Conservation (phyloP, 2,329 filamentous ascomycete genomes). For the Cercospora janseana region DNA sequence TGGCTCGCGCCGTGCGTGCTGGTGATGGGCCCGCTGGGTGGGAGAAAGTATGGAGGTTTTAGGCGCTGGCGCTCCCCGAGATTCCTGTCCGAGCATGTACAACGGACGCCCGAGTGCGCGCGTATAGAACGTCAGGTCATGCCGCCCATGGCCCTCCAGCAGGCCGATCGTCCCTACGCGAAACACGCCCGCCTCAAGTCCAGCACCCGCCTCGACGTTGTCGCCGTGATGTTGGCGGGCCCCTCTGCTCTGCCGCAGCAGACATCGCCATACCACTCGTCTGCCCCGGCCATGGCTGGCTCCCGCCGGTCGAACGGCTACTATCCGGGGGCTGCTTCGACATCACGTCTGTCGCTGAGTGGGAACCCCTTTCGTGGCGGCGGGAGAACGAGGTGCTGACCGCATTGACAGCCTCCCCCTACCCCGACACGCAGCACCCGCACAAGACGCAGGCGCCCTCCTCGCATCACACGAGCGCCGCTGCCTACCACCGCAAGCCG, state of each 20-base stretch:
- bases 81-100: no score
- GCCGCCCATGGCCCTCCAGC: neutral
- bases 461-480: neutral
- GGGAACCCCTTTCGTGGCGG: no score
- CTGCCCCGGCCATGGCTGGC: neutral
- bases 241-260: neutral
- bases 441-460: constrained; percentile 5
- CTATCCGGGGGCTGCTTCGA: no score
- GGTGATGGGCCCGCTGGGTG: no score
- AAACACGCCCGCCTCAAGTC: constrained; percentile 11
- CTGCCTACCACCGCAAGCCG: constrained; percentile 1
- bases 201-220: constrained; percentile 25
- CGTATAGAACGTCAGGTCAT: neutral
- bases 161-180: neutral
- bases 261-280: no score
- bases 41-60: no score
- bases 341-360: no score
- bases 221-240: constrained; percentile 16
- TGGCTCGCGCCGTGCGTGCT: no score
- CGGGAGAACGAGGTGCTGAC: no score
- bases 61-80: no score
- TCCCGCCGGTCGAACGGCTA: neutral
- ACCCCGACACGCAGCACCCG: neutral
- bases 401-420: no score
- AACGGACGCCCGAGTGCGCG: no score